phyloP scores from a whole-genome alignment of 1,284 basidiomycete species.

The Mrakiaceae sp. region DNA sequence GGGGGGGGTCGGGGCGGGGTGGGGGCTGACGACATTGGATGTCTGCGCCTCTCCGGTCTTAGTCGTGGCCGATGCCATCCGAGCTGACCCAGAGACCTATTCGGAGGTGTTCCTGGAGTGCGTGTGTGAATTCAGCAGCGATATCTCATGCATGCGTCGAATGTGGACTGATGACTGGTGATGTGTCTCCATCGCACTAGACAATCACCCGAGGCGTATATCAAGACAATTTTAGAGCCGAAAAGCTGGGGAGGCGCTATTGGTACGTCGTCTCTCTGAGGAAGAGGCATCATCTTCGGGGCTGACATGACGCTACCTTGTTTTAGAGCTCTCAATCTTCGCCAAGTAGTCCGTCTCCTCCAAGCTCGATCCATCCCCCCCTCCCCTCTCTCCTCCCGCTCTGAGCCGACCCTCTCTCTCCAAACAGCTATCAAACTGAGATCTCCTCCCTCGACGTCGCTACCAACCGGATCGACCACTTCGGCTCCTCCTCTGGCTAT shows the following conservation, averaged over 20 bases:
- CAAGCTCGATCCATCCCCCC: not conserved
- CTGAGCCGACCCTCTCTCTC: not conserved
- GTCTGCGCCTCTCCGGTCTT: not conserved
- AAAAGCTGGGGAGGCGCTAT: conserved; percentile 89
- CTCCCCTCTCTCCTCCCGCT: not conserved
- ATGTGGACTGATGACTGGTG: not conserved
- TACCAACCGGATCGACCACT: conserved; percentile 76
- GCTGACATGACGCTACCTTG: not conserved
- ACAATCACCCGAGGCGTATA: conserved; percentile 61
- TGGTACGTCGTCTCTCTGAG: conserved; percentile 24
- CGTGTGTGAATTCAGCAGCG: not conserved
- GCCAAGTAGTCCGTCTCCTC: conserved; percentile 44
- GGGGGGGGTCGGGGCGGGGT: not conserved
- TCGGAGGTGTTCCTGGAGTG: conserved; percentile 14
- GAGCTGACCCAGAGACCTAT: conserved; percentile 13
- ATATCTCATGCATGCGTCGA: not conserved
- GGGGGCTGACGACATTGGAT: conserved; percentile 8
- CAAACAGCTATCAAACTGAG: conserved; percentile 53
- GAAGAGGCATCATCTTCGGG: not conserved
- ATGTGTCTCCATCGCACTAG: conserved; percentile 32
- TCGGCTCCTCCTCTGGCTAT: conserved; percentile 46
- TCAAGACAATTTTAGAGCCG: conserved; percentile 62
- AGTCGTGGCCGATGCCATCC: conserved; percentile 16
- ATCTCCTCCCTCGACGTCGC: conserved; percentile 85
- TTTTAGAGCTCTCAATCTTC: conserved; percentile 46